Conservation (phyloP, 2,329 filamentous ascomycete species). For the Aspergillus aculeatus region DNA sequence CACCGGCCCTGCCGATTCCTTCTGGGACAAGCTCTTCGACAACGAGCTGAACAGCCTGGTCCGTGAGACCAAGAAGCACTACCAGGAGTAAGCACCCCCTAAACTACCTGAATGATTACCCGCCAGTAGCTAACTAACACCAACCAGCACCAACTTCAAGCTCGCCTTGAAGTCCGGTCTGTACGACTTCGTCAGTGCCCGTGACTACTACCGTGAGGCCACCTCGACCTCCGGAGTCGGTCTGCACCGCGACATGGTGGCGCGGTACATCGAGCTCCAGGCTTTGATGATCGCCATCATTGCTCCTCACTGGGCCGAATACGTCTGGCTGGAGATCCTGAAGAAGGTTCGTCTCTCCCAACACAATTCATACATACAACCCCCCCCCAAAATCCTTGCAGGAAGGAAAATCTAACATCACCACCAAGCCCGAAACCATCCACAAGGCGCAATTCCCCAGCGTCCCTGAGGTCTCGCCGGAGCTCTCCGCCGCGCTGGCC, state of each 20-base stretch:
- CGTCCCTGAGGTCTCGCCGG: constrained; percentile 63
- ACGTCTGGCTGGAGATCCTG: constrained; percentile 90
- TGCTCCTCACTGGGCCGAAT: constrained; percentile 90
- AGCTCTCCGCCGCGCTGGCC: constrained; percentile 73
- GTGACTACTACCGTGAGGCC: constrained; percentile 87
- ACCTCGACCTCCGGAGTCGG: constrained; percentile 73
- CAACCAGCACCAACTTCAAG: constrained; percentile 69
- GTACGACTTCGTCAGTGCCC: constrained; percentile 85
- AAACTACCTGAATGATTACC: not conserved
- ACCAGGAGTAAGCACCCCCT: constrained; percentile 58
- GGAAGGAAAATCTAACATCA: constrained; percentile 7
- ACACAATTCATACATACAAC: no score
- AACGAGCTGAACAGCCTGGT: constrained; percentile 89
- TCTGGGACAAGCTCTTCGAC: constrained; percentile 86
- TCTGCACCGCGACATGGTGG: constrained; percentile 80
- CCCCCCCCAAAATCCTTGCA: no score
- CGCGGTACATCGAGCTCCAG: constrained; percentile 82
- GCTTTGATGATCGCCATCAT: constrained; percentile 78
- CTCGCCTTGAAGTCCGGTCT: constrained; percentile 81
- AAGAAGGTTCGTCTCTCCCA: constrained; percentile 52
- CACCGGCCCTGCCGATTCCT: constrained; percentile 69
- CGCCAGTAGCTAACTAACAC: constrained; percentile 15
- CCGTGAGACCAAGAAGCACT: constrained; percentile 74
- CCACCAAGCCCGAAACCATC: constrained; percentile 61
- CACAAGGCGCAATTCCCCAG: constrained; percentile 76